Evolutionary conservation across 192 early-diverging fungal genomes (phyloP), one percentile per base, ranked within the genome.

Genomic region (Coemansia sp.): DNA sequence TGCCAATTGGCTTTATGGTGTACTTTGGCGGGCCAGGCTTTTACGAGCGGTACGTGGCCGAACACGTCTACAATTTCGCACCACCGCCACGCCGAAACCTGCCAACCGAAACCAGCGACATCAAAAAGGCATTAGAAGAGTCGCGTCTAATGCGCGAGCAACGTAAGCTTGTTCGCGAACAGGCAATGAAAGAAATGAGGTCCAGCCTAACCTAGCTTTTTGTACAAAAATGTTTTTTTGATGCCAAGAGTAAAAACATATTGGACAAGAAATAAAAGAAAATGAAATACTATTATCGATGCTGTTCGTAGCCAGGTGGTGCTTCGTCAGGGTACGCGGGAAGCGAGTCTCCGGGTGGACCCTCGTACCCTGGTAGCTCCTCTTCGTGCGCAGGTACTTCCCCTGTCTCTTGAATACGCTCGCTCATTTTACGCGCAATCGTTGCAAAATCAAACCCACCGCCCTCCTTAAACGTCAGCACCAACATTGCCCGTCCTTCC

Each of bases 21-120:
- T 81, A 81, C 45, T 75, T 81, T 69, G 78, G 78, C 45, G 78
- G 73, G 9, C 78, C 78, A 10, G 64, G 74, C 32, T 81, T 81
- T 51, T 81, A 81, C 47, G 73, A 75, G 64, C 62, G 69, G 43
- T 81, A 69, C 43, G 78, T 81, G 38, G 78, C 77, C 14, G 71
- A 73, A 47, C 71, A 80, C 6, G 57, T 69, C n/a, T 74, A 61
- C 51, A 63, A 61, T 32, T 80, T 74, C 64, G 74, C 65, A 50
- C 66, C 77, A 16, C 77, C 77, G 35, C 77, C 71, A 48, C 64
- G 68, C 68, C 14, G 50, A 10, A 63, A 57, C 11, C 19, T 80
- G 38, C 77, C 77, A 7, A 71, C 68, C 32, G 77, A 80, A 18
- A 29, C 47, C 4, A 32, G 53, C 38, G 71, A 80, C 4, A 66